Conservation (phyloP, 768 basidiomycete species). For the Amylocystis lapponica region DNA sequence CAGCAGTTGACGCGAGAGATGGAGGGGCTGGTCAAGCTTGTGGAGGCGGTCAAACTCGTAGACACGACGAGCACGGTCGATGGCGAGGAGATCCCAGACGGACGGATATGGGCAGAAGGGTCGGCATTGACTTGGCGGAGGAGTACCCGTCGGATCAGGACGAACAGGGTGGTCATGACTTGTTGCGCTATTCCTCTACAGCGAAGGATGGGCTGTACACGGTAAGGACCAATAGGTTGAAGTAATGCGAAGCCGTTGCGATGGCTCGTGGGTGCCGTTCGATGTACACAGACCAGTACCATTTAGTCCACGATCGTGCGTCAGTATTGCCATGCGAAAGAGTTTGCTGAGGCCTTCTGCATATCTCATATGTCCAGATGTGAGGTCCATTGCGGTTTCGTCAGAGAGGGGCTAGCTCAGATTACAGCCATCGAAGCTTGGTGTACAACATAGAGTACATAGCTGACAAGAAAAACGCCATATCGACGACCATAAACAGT, state of each 20-base stretch:
- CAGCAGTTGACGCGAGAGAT: conserved; percentile 48
- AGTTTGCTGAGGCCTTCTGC: too few species aligned
- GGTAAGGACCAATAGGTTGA: conserved; percentile 14
- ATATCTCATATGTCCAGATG: too few species aligned
- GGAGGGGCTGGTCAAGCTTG: conserved; percentile 67
- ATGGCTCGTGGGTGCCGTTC: too few species aligned
- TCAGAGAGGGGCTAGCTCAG: too few species aligned
- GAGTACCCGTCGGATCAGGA: conserved; percentile 1
- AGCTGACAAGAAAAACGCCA: too few species aligned
- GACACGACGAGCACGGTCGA: conserved; percentile 15
- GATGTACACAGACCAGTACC: too few species aligned
- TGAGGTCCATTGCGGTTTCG: too few species aligned
- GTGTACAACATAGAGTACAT: too few species aligned
- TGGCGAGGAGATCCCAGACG: conserved; percentile 30
- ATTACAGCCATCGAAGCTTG: too few species aligned
- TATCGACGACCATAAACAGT: too few species aligned
- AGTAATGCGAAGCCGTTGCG: too few species aligned
- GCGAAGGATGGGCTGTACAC: conserved; percentile 14
- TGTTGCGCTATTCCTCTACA: conserved; percentile 11
- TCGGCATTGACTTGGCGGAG: conserved; percentile 26
- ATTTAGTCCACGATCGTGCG: not conserved
- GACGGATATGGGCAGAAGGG: conserved; percentile 37
- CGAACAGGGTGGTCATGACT: conserved; percentile 3
- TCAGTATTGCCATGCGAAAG: too few species aligned
- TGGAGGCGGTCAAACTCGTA: conserved; percentile 76